Percentiles rank a stretch among this genome's conserved stretches.
Conservation (phyloP, 2,329 filamentous ascomycete genomes). For the Claviceps arundinis region DNA sequence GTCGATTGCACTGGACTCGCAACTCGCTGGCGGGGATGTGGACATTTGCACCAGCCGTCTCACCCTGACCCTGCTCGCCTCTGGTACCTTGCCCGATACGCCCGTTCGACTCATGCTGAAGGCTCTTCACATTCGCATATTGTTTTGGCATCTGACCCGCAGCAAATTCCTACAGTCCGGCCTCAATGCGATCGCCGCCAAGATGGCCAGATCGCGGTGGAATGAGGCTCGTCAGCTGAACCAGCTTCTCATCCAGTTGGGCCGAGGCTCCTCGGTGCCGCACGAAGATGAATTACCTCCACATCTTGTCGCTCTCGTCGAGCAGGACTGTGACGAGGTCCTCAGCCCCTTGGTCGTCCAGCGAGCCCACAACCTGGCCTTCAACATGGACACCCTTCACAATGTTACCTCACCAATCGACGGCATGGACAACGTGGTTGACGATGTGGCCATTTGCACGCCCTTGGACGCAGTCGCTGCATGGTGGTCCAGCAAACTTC, state of each 20-base stretch:
- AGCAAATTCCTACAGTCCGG: conserved; percentile 49
- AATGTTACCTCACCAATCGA: conserved; percentile 50
- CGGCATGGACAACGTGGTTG: conserved; percentile 70
- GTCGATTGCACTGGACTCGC: conserved; percentile 85
- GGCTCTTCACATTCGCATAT: conserved; percentile 77
- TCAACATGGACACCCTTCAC: conserved; percentile 65
- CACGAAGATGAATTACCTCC: conserved; percentile 53
- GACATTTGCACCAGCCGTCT: conserved; percentile 82
- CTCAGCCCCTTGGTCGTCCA: conserved; percentile 67
- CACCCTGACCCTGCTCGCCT: conserved; percentile 75
- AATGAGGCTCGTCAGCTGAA: conserved; percentile 60
- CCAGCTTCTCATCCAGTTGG: conserved; percentile 28
- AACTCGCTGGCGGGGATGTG: conserved; percentile 78
- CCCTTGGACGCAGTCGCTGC: conserved; percentile 82
- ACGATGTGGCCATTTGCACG: conserved; percentile 72
- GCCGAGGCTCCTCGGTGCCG: conserved; percentile 27
- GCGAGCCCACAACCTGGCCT: conserved; percentile 78
- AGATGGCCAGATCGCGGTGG: conserved; percentile 67
- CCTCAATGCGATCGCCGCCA: conserved; percentile 57
- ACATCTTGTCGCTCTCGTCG: conserved; percentile 62
- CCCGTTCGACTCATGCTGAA: conserved; percentile 80
- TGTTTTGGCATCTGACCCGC: conserved; percentile 66
- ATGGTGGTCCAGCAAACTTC: conserved; percentile 69
- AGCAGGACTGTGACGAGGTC: conserved; percentile 71
- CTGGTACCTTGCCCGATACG: conserved; percentile 72